Evolutionary conservation across 2,329 filamentous ascomycete genomes (phyloP), one percentile per base, ranked within the genome.

Genomic region (Penicillium vulpinum): DNA sequence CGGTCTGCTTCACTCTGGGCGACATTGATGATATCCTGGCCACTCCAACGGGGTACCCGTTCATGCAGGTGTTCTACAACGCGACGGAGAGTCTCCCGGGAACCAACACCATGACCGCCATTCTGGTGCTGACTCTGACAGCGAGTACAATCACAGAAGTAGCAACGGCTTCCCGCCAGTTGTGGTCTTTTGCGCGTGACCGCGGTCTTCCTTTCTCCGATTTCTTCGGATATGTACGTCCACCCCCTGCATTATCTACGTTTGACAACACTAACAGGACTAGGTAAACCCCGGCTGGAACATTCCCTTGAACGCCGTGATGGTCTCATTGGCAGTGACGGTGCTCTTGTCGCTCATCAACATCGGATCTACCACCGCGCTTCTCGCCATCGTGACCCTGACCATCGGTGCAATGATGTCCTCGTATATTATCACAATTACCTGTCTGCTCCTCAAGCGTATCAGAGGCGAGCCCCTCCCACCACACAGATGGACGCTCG

Each of bases 41-140:
- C 1, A 64, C 64, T n/a, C 52, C 58, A 9, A 74, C 71, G 9
- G 69, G 67, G 2, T 69, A 67, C 26, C 69, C 73, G 5, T 71
- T 73, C 51, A 73, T 76, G 38, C 63, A 57, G 29, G 51, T 57
- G 10, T 57, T 57, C 51, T 41, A 43, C 54, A 65, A 78, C 51
- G 77, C 77, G 18, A 79, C 78, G 4, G 62, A 68, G 24, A 78
- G 72, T 40, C 62, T 71, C 15, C 69, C 67, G 0, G 76, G 75
- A 5, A 75, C 79, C 1, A 78, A 75, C 1, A 73, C 75, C 9
- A 78, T 83, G 75, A 72, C 77, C 1, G 72, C 75, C 1, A 65
- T 80, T 9, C 63, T 80, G 2, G 67, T 71, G 44, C 59, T 73
- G 15, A 62, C 75, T 9, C 70, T 75, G 4, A 73, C 76, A 5